Conservation (phyloP, 2,329 filamentous ascomycete species). For the Colletotrichum magnum region DNA sequence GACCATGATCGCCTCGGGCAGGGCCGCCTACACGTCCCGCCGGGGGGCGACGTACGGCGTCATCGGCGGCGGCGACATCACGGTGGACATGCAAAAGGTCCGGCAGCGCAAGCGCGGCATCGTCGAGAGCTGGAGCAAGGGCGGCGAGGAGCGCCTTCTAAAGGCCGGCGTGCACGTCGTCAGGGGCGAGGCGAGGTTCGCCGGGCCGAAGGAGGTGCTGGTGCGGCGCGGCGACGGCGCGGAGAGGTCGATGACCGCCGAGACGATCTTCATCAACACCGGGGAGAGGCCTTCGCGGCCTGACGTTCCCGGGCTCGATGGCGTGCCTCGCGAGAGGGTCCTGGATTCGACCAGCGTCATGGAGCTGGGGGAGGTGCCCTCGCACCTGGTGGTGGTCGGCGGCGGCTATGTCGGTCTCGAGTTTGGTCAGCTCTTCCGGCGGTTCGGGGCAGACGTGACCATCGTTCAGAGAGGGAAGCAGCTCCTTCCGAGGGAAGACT, state of each 20-base stretch:
- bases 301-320: slow-evolving; percentile 53
- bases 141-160: slow-evolving; percentile 59
- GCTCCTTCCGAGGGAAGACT: slow-evolving; percentile 62
- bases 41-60: slow-evolving; percentile 62
- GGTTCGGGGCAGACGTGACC: slow-evolving; percentile 64
- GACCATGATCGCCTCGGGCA: slow-evolving; percentile 68
- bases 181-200: slow-evolving; percentile 61
- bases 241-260: slow-evolving; percentile 52
- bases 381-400: slow-evolving; percentile 65
- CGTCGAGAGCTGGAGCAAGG: slow-evolving; percentile 62
- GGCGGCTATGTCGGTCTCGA: slow-evolving; percentile 68
- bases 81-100: slow-evolving; percentile 63
- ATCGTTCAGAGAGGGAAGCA: slow-evolving; percentile 60
- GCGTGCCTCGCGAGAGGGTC: slow-evolving; percentile 52
- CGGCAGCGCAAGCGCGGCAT: slow-evolving; percentile 68
- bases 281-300: slow-evolving; percentile 60
- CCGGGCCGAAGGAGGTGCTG: slow-evolving; percentile 54
- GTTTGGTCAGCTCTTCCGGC: slow-evolving; percentile 66
- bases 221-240: slow-evolving; percentile 50
- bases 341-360: slow-evolving; percentile 64
- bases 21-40: slow-evolving; percentile 61
- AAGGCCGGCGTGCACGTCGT: slow-evolving; percentile 60
- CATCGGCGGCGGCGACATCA: slow-evolving; percentile 47
- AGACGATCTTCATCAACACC: slow-evolving; percentile 61
- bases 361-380: slow-evolving; percentile 61